These are phyloP conservation scores for Fusarium verrucosum DNA, from an alignment of 2,329 filamentous ascomycete species.

Conservation along the genomic window DNA sequence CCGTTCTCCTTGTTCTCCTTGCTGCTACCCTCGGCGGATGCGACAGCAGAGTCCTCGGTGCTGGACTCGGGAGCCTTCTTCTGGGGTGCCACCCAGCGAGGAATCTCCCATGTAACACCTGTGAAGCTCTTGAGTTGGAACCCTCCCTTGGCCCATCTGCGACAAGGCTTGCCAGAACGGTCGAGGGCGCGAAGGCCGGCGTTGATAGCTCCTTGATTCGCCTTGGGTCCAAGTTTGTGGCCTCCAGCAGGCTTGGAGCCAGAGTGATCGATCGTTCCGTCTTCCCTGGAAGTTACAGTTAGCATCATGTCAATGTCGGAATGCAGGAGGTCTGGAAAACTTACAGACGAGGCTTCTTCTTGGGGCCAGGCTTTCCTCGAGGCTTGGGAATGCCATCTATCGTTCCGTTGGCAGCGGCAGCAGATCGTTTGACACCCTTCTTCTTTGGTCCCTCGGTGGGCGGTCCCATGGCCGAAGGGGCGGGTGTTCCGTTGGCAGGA, in stretches of 20 bases:
- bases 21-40: conserved; percentile 63
- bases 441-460: conserved; percentile 73
- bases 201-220: conserved; percentile 97
- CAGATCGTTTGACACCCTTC: conserved; percentile 77
- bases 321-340: conserved; percentile 52
- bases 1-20: conserved; percentile 73
- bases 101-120: conserved; percentile 81
- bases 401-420: conserved; percentile 69
- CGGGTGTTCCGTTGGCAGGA: conserved; percentile 59
- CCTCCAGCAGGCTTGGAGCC: conserved; percentile 61
- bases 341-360: conserved; percentile 95
- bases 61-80: conserved; percentile 60
- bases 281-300: conserved; percentile 60
- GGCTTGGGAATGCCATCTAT: conserved; percentile 73
- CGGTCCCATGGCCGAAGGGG: conserved; percentile 66
- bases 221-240: conserved; percentile 94
- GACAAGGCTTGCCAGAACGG: conserved; percentile 88
- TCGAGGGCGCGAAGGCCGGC: conserved; percentile 94
- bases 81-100: conserved; percentile 82
- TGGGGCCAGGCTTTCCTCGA: conserved; percentile 89
- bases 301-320: conserved; percentile 31
- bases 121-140: conserved; percentile 94
- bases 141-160: conserved; percentile 86
- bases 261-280: conserved; percentile 69
- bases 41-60: conserved; percentile 57